phyloP scores from a whole-genome alignment of 148 eudicot genomes.

The Vaccinium myrtillus region DNA sequence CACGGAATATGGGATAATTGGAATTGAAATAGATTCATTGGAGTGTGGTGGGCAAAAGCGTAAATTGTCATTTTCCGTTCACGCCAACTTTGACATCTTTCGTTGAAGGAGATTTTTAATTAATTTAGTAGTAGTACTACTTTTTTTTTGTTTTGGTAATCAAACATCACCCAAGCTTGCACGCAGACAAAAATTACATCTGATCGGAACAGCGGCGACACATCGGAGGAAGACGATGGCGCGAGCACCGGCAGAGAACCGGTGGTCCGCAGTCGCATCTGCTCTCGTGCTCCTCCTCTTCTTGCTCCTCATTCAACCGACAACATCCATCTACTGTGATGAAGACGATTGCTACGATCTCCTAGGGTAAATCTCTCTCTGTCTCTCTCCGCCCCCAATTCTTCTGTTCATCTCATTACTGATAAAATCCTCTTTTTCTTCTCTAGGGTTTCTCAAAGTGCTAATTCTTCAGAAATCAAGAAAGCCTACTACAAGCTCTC shows the following conservation, averaged over 20 bases:
- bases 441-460: conserved; percentile 73
- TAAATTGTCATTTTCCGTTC: too few species aligned
- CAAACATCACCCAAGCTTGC: neutral
- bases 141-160: too few species aligned
- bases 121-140: too few species aligned
- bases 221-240: conserved; percentile 38
- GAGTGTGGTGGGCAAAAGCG: too few species aligned
- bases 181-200: neutral
- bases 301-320: conserved; percentile 53
- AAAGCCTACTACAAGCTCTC: conserved; percentile 88
- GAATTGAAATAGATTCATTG: too few species aligned
- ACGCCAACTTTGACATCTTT: too few species aligned
- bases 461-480: conserved; percentile 87
- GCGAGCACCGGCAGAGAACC: conserved; percentile 48
- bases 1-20: too few species aligned
- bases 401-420: conserved; percentile 10
- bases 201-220: conserved; percentile 1
- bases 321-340: conserved; percentile 78
- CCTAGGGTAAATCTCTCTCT: conserved; percentile 50
- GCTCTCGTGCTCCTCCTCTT: conserved; percentile 26
- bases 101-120: too few species aligned
- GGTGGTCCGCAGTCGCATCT: conserved; percentile 45
- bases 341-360: conserved; percentile 97
- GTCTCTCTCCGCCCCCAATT: neutral
- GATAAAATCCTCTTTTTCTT: neutral